A percentile compares a stretch with the other conserved stretches of the same genome.
Conservation (phyloP, 2,329 filamentous ascomycete species). For the Grosmannia penicillata region DNA sequence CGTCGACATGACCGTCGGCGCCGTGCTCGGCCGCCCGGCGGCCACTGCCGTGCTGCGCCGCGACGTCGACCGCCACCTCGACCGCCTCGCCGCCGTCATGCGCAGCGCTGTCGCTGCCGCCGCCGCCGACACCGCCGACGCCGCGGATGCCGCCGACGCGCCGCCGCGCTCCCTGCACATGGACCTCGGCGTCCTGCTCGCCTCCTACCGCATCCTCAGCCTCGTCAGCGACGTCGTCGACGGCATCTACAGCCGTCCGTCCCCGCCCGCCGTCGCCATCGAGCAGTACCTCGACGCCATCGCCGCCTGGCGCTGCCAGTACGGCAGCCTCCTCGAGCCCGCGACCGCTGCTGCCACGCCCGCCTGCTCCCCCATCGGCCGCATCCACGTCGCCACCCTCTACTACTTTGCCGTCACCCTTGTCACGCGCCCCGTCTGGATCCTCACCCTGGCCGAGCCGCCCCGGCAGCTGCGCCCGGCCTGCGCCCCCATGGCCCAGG, state of each 20-base stretch:
- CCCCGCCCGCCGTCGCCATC: conserved; percentile 1
- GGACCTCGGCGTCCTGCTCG: conserved; percentile 18
- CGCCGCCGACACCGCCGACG: too few species aligned
- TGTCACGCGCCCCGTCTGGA: conserved; percentile 10
- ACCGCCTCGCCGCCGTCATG: background rate
- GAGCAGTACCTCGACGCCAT: conserved; percentile 5
- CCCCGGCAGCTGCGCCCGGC: background rate
- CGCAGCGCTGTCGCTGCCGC: background rate
- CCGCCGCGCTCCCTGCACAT: too few species aligned
- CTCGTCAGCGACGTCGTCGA: conserved; percentile 29
- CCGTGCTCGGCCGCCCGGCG: conserved; percentile 31
- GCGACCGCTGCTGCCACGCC: background rate
- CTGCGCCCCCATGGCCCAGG: conserved; percentile 8
- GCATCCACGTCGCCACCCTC: conserved; percentile 9
- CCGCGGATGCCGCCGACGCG: too few species aligned
- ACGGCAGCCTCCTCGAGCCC: background rate
- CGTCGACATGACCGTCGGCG: conserved; percentile 30
- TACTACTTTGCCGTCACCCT: conserved; percentile 13
- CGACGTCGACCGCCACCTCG: conserved; percentile 9
- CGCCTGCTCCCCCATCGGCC: conserved; percentile 3
- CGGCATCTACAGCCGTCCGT: conserved; percentile 18
- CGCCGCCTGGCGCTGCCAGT: conserved; percentile 2
- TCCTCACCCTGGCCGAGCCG: conserved; percentile 4
- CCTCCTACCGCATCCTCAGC: conserved; percentile 25
- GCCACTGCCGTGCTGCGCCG: conserved; percentile 16